Base-by-base conservation (phyloP, 1,284 basidiomycete species). In the Gymnopus androsaceus region DNA sequence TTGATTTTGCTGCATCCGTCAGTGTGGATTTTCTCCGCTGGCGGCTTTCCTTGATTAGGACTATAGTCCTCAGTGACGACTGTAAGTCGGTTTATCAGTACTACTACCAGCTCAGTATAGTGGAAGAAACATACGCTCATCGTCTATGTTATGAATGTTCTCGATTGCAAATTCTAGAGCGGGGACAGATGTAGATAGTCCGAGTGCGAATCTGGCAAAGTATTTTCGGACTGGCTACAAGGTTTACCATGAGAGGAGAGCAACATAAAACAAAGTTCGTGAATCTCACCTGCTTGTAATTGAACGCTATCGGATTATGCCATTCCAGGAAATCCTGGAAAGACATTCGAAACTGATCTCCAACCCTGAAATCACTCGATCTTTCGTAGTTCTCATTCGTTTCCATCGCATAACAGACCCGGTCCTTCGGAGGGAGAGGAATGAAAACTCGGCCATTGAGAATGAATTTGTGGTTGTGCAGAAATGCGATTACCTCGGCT, bases 1-100 rank as follows among this genome's bases (percentile, higher is more conserved):
- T 88, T 91, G 40, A 90, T 85, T 41, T 77, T 80, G 0, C 88
- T 87, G 66, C 84, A 87, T 0, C 88, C 88, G 64, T 91, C 88
- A 0, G 89, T 91, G 66, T 87, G 78, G 14, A 81, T 76, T 55
- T 81, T 76, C 27, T 89, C 82, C 0, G 86, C 69, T 0, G 80
- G 75, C 0, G 77, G 63, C 44, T 80, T 78, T 0, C 64, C 66
- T 38, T 62, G 45, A 54, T 61, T 64, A 62, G 6, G 72, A 71
- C 55, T 70, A 77, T 80, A 54, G 15, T 25, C 17, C 23, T n/a
- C 23, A 23, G 15, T 50, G 28, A 31, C 14, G 30, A 40, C 40
- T 17, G n/a, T n/a, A n/a, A n/a, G n/a, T n/a, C n/a, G 28, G 8
- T 19, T 40, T 17, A 19, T 19, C 11, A 11, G n/a, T n/a, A n/a